Percentiles rank a stretch among this genome's conserved stretches.
These are phyloP conservation scores for Xenosphaeropsis pyriputrescens DNA, from an alignment of 2,329 filamentous ascomycete genomes.

Conservation along the genomic window DNA sequence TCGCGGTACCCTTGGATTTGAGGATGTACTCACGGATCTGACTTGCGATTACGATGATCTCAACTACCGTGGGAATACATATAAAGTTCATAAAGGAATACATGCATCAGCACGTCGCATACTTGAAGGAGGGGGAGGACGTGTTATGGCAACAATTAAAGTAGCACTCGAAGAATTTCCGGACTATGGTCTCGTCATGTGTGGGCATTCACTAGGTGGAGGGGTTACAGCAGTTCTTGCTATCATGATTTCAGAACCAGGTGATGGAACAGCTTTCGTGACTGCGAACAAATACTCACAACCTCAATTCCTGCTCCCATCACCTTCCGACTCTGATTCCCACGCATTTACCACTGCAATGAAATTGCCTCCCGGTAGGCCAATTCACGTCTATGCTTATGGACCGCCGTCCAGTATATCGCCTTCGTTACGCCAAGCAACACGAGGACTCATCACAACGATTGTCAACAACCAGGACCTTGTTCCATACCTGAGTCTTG, in stretches of 20 bases:
- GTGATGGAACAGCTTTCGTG: conserved; percentile 24
- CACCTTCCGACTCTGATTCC: conserved; percentile 40
- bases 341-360: conserved; percentile 18
- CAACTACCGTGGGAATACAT: conserved; percentile 30
- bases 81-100: conserved; percentile 41
- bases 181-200: conserved; percentile 39
- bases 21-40: conserved; percentile 41
- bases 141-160: conserved; percentile 35
- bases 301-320: conserved; percentile 55
- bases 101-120: conserved; percentile 36
- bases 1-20: conserved; percentile 38
- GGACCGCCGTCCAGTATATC: conserved; percentile 63
- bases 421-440: conserved; percentile 51
- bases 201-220: conserved; percentile 38
- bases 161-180: conserved; percentile 36
- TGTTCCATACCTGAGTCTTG: conserved; percentile 59
- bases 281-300: conserved; percentile 56
- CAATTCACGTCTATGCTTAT: conserved; percentile 69
- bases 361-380: conserved; percentile 48
- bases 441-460: conserved; percentile 60
- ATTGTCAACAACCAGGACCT: conserved; percentile 60
- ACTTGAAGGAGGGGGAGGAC: conserved; percentile 29
- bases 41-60: conserved; percentile 39
- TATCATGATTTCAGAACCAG: conserved; percentile 35
- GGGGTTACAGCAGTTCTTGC: conserved; percentile 38